These are phyloP conservation scores for Huntiella savannae DNA, from an alignment of 2,329 filamentous ascomycete species.

Conservation along the genomic window DNA sequence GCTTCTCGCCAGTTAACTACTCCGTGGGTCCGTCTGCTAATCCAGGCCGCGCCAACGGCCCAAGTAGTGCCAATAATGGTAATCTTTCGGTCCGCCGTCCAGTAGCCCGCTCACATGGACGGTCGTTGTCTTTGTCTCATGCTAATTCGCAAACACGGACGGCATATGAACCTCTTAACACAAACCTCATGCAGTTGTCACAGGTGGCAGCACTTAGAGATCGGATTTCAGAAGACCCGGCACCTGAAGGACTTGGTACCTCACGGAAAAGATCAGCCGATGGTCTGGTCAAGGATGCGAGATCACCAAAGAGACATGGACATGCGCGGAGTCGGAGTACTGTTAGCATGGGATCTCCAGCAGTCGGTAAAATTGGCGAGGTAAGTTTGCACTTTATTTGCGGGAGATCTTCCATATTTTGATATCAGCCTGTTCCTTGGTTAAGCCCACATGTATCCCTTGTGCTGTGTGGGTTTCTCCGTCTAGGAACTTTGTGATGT, in stretches of 20 bases:
- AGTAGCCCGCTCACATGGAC: not conserved
- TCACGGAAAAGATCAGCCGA: conserved; percentile 50
- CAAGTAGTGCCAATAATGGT: not conserved
- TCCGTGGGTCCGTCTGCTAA: not conserved
- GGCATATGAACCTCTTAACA: conserved; percentile 15
- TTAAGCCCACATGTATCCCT: not conserved
- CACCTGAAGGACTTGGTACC: conserved; percentile 14
- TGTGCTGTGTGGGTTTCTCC: not conserved
- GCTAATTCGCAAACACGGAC: conserved; percentile 11
- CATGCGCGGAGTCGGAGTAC: conserved; percentile 52
- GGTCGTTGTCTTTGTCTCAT: not conserved
- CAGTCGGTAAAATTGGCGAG: conserved; percentile 50
- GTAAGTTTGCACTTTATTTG: conserved; percentile 4
- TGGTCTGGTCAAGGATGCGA: conserved; percentile 39
- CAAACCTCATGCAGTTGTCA: conserved; percentile 30
- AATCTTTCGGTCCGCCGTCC: not conserved
- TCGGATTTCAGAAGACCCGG: conserved; percentile 22
- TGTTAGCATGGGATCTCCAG: conserved; percentile 36
- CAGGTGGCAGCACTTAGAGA: conserved; percentile 27
- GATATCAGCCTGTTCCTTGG: not conserved
- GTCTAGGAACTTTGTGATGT: no score
- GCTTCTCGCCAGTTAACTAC: conserved; percentile 5
- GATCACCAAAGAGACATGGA: conserved; percentile 16
- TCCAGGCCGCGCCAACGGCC: not conserved
- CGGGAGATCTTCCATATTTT: not conserved